Evolutionary conservation across 2,329 filamentous ascomycete species (phyloP).

Genomic region (Coniochaeta sp.): DNA sequence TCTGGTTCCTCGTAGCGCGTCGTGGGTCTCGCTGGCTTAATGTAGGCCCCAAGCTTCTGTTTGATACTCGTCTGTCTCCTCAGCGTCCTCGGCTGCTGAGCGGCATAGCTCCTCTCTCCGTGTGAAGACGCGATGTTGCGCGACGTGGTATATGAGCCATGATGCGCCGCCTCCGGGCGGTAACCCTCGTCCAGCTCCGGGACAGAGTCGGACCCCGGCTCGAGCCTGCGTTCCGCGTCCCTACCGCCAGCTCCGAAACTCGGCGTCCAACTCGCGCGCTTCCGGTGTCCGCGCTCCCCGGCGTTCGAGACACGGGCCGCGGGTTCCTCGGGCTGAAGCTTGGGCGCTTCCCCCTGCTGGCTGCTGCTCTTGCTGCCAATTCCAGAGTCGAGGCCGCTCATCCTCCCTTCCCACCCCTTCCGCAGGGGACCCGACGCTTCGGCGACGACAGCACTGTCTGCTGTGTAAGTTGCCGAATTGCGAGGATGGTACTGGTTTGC

Average conservation of each 20-base stretch:
- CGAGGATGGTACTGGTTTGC: background rate
- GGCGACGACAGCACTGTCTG: background rate
- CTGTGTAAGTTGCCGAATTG: background rate
- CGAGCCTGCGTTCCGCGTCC: background rate
- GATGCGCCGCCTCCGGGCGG: background rate
- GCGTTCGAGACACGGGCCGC: slow-evolving; percentile 1
- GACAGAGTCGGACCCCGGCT: background rate
- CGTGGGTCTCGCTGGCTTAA: slow-evolving; percentile 4
- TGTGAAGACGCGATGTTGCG: background rate
- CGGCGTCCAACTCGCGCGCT: slow-evolving; percentile 9
- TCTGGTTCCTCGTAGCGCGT: background rate
- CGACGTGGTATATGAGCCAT: background rate
- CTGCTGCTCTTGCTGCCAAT: slow-evolving; percentile 2
- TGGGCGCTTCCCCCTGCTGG: background rate
- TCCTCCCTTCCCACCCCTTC: background rate
- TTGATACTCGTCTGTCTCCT: slow-evolving; percentile 23
- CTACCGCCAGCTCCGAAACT: slow-evolving; percentile 1
- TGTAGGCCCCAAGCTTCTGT: slow-evolving; percentile 41
- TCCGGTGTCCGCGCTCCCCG: slow-evolving; percentile 2
- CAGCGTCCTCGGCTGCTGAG: slow-evolving; percentile 8
- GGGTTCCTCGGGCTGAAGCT: background rate
- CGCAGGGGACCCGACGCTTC: background rate
- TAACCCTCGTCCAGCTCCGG: background rate
- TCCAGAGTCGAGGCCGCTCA: slow-evolving; percentile 1
- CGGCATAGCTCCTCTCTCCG: background rate